Evolutionary conservation across 2,329 filamentous ascomycete genomes (phyloP).

Genomic region (Arthrobotrys conoides): DNA sequence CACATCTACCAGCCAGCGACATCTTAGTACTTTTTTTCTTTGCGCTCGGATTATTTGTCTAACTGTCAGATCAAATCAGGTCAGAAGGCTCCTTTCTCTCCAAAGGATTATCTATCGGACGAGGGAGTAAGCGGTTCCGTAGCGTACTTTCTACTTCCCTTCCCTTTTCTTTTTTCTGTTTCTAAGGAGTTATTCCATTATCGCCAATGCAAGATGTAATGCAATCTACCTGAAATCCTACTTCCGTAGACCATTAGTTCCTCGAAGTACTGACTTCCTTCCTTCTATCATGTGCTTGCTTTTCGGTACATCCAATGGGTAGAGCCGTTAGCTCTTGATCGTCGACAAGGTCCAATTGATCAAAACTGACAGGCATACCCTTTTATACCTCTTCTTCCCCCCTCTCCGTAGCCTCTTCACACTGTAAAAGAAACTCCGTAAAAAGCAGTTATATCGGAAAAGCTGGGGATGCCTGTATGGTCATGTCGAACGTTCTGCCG

Average conservation of each 20-base stretch:
- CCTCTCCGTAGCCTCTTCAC: constrained; percentile 18
- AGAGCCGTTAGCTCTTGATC: constrained; percentile 45
- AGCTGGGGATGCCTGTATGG: constrained; percentile 23
- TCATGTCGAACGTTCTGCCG: constrained; percentile 52
- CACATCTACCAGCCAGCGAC: neutral
- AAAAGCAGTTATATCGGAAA: constrained; percentile 35
- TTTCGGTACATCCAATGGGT: constrained; percentile 52
- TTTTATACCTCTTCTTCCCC: neutral
- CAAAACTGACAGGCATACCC: constrained; percentile 39
- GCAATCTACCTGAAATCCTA: constrained; percentile 46
- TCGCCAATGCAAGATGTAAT: constrained; percentile 17
- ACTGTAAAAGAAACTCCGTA: constrained; percentile 22
- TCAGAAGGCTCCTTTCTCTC: constrained; percentile 1
- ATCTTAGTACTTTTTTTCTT: neutral
- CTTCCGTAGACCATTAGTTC: neutral
- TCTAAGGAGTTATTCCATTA: constrained; percentile 20
- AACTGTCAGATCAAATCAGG: neutral
- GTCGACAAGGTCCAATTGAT: constrained; percentile 44
- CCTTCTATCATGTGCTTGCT: constrained; percentile 39
- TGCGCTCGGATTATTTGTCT: constrained; percentile 27
- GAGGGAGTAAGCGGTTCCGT: constrained; percentile 37
- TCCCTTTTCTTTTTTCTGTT: constrained; percentile 9
- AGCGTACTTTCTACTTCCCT: constrained; percentile 13
- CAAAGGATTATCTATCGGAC: constrained; percentile 25
- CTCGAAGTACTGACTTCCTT: neutral